Evolutionary conservation across 495 filamentous ascomycete genomes (phyloP).

Genomic region (Tetracladium setigerum): DNA sequence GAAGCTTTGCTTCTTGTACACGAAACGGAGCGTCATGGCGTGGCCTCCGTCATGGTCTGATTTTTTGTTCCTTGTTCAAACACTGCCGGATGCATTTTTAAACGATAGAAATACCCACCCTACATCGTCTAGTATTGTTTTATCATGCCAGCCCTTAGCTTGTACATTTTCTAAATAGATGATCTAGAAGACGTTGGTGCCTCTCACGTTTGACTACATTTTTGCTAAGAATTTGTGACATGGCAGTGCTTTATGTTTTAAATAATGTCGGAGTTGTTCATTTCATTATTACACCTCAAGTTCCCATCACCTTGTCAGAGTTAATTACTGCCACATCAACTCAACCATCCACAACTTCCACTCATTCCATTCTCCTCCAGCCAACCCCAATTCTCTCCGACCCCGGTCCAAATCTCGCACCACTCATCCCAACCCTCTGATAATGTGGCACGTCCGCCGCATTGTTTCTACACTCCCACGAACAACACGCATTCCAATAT

Average conservation of each 20-base stretch:
- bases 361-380: conserved; percentile 10
- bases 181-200: neutral
- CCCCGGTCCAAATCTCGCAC: conserved; percentile 17
- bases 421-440: conserved; percentile 11
- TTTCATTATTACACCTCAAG: too few relatives aligned
- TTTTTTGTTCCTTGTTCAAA: neutral
- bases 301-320: too few relatives aligned
- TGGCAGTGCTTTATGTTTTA: too few relatives aligned
- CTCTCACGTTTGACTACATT: too few relatives aligned
- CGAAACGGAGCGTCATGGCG: neutral
- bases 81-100: neutral
- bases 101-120: neutral
- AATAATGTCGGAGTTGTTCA: too few relatives aligned
- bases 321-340: neutral
- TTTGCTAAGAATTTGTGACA: too few relatives aligned
- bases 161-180: neutral
- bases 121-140: neutral
- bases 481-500: conserved; percentile 12
- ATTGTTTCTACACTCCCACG: conserved; percentile 21
- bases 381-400: conserved; percentile 20
- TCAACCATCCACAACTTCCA: neutral
- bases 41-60: neutral
- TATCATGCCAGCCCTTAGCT: neutral
- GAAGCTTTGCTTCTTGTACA: neutral
- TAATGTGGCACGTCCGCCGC: neutral